Base-by-base conservation (phyloP, 768 basidiomycete genomes). In the Lactarius vividus region DNA sequence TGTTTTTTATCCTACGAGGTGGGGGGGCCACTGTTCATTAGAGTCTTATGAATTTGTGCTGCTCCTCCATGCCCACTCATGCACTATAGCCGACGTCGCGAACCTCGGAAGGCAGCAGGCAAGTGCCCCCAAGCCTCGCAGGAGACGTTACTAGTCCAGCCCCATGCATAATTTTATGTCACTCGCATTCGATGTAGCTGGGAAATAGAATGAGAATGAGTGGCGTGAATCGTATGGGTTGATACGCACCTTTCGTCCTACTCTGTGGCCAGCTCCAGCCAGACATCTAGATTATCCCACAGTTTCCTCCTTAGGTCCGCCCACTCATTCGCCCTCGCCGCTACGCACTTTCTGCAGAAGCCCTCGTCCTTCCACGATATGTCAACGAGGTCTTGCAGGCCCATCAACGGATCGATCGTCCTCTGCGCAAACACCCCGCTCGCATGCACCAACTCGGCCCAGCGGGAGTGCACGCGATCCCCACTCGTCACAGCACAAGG, bases 271-370 rank as follows among this genome's bases (percentile, higher is more conserved):
- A 69, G 20, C 49, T 59, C 59, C 62, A 70, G 44, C 69, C 69
- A 69, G 26, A 37, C 61, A 33, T 66, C 67, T 44, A 70, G 23
- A 18, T 69, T 26, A 18, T 52, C 57, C 64, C 69, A 69, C 7
- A 69, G 23, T 59, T 55, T 65, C 61, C 53, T 46, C 64, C 56
- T 57, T 54, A 71, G 66, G 39, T 65, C 70, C 29, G 33, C 28
- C 79, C 79, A 80, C 31, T 62, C 64, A 3, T 73, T 71, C 58
- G 69, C 66, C 61, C 76, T 67, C 58, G 64, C 68, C 42, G 63
- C 57, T 31, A 76, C 74, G 67, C 80, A 81, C 37, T 67, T 73
- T 23, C 69, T 65, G 64, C 80, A 81, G 62, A 73, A 79, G 9
- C 76, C 78, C 35, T 73, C 71, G 6, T 69, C 71, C 57, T 59